phyloP scores from a whole-genome alignment of 2,329 filamentous ascomycete species.

The Hortaea sp. region DNA sequence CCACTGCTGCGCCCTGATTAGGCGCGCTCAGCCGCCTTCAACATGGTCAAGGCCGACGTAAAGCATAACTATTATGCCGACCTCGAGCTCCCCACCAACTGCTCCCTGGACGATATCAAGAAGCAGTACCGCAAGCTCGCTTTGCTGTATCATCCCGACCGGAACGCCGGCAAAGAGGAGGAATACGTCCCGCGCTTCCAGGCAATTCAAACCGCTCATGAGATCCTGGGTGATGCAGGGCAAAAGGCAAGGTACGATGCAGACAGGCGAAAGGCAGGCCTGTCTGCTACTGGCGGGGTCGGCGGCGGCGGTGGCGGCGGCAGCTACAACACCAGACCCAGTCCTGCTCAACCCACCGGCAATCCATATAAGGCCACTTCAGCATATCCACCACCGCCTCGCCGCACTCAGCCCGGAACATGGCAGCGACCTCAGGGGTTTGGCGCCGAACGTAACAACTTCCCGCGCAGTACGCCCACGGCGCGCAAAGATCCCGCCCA shows the following conservation, averaged over 20 bases:
- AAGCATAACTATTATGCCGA: constrained; percentile 55
- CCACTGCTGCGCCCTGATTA: constrained; percentile 4
- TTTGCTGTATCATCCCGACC: constrained; percentile 77
- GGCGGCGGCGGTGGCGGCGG: neutral
- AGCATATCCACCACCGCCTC: constrained; percentile 33
- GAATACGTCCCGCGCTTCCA: constrained; percentile 78
- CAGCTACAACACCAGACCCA: constrained; percentile 9
- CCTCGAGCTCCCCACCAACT: constrained; percentile 59
- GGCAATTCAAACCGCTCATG: constrained; percentile 75
- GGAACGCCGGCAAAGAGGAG: constrained; percentile 71
- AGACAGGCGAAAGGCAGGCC: constrained; percentile 45
- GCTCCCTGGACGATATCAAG: constrained; percentile 66
- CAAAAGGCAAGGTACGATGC: constrained; percentile 52
- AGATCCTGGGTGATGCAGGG: constrained; percentile 56
- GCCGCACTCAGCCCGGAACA: constrained; percentile 32
- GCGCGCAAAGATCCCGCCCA: constrained; percentile 28
- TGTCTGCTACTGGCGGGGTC: constrained; percentile 13
- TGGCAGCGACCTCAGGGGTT: constrained; percentile 20
- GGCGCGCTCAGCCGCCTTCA: constrained; percentile 10
- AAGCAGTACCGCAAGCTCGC: constrained; percentile 80
- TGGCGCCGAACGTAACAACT: constrained; percentile 38
- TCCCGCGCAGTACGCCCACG: constrained; percentile 22
- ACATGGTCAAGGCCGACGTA: constrained; percentile 26
- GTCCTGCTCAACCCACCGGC: constrained; percentile 13
- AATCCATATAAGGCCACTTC: constrained; percentile 31